A percentile compares a stretch with the other conserved stretches of the same genome.
Conservation (phyloP, 2,329 filamentous ascomycete genomes). For the Teratosphaeria nubilosa region DNA sequence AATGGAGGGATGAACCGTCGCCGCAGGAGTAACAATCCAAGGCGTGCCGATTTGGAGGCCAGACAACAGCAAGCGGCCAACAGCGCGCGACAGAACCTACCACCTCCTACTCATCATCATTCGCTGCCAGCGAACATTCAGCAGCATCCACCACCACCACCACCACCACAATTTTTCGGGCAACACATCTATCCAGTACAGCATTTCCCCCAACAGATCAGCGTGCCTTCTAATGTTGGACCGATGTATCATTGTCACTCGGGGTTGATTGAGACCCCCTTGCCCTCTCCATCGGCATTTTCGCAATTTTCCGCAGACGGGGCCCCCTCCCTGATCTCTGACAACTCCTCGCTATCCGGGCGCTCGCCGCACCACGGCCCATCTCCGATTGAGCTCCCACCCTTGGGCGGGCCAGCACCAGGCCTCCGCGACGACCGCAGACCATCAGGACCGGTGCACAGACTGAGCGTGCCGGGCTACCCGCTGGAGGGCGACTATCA, state of each 20-base stretch:
- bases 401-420: conserved; percentile 16
- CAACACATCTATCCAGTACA: conserved; percentile 10
- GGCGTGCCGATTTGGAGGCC: conserved; percentile 24
- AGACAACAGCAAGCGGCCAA: conserved; percentile 13
- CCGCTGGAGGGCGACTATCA: conserved; percentile 22
- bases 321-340: conserved; percentile 61
- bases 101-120: conserved; percentile 13
- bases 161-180: conserved; percentile 15
- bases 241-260: conserved; percentile 17
- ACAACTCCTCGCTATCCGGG: conserved; percentile 40
- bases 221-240: conserved; percentile 18
- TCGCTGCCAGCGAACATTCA: conserved; percentile 1
- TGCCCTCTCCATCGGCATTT: conserved; percentile 53
- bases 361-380: conserved; percentile 36
- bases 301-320: conserved; percentile 55
- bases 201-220: conserved; percentile 13
- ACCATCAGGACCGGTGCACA: conserved; percentile 22
- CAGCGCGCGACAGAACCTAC: conserved; percentile 2
- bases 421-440: conserved; percentile 18
- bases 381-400: conserved; percentile 37
- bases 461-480: conserved; percentile 28
- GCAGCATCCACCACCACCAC: conserved; percentile 8
- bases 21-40: conserved; percentile 29
- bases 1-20: conserved; percentile 84
- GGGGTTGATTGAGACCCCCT: conserved; percentile 41